These are phyloP conservation scores for Boehmeria nivea DNA, from an alignment of 306 rosid genomes.

Conservation along the genomic window DNA sequence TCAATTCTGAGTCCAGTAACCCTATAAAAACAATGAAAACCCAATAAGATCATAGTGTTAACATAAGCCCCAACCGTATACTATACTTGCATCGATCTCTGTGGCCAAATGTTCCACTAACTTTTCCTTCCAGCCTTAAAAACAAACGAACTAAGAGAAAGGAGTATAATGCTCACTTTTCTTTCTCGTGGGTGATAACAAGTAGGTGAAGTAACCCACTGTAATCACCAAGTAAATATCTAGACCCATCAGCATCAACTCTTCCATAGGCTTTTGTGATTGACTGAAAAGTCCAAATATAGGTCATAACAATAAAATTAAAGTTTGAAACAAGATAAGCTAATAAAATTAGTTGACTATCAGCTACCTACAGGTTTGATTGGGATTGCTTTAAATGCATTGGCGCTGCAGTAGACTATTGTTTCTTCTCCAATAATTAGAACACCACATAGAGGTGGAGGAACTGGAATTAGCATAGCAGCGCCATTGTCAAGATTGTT, in stretches of 20 bases:
- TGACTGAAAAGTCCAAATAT: slow-evolving; percentile 40
- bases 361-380: slow-evolving; percentile 62
- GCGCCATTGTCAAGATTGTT: slow-evolving; percentile 98
- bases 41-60: slow-evolving; percentile 2
- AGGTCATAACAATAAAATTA: not conserved
- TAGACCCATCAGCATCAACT: slow-evolving; percentile 95
- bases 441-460: slow-evolving; percentile 95
- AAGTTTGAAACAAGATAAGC: not conserved
- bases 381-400: slow-evolving; percentile 92
- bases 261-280: slow-evolving; percentile 91
- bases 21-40: slow-evolving; percentile 40
- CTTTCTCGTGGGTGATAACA: slow-evolving; percentile 93
- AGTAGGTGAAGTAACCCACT: slow-evolving; percentile 87
- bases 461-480: slow-evolving; percentile 87
- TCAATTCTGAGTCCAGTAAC: slow-evolving; percentile 95
- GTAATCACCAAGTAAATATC: slow-evolving; percentile 95
- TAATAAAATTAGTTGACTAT: not conserved
- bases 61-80: not conserved
- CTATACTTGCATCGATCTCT: not conserved
- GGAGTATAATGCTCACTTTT: slow-evolving; percentile 47
- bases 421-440: slow-evolving; percentile 96
- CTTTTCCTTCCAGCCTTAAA: too few relatives aligned
- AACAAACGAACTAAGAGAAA: not conserved
- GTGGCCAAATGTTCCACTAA: not conserved
- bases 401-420: slow-evolving; percentile 93